These are phyloP conservation scores for Kodamaea kaohsiungensis DNA, from an alignment of 805 yeast genomes.

Conservation along the genomic window DNA sequence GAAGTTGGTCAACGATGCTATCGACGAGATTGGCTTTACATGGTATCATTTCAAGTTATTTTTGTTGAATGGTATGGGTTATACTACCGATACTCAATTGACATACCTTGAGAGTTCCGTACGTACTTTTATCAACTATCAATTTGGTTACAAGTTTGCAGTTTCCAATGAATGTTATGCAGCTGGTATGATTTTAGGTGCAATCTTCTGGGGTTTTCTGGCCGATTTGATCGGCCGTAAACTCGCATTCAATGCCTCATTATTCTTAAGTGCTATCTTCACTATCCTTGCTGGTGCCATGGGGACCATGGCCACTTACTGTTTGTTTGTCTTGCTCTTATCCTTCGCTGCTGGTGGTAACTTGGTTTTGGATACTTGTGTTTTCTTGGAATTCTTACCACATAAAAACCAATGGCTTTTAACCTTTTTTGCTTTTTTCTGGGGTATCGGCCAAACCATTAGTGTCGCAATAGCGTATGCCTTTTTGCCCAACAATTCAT, in stretches of 20 bases:
- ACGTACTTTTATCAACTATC: conserved; percentile 46
- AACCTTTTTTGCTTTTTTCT: conserved; percentile 44
- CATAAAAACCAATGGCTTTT: conserved; percentile 50
- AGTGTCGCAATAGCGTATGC: conserved; percentile 57
- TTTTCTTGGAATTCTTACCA: conserved; percentile 55
- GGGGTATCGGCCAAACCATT: conserved; percentile 54
- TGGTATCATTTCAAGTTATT: conserved; percentile 41
- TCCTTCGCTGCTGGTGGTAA: conserved; percentile 58
- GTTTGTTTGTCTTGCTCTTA: conserved; percentile 47
- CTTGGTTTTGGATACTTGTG: conserved; percentile 54
- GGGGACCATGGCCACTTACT: conserved; percentile 49
- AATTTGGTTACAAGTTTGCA: conserved; percentile 47
- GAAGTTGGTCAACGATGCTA: conserved; percentile 30
- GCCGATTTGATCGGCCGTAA: conserved; percentile 32
- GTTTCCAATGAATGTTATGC: conserved; percentile 36
- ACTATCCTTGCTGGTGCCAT: conserved; percentile 56
- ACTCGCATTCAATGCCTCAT: conserved; percentile 31
- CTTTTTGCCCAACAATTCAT: conserved; percentile 50
- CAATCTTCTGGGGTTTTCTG: conserved; percentile 55
- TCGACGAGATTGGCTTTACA: conserved; percentile 48
- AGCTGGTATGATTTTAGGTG: conserved; percentile 52
- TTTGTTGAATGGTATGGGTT: conserved; percentile 39
- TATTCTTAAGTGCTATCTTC: conserved; percentile 49
- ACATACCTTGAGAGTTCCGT: conserved; percentile 49
- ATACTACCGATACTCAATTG: conserved; percentile 49